Evolutionary conservation across 139 green algal genomes (phyloP).

Genomic region (Coccomyxa sp.): DNA sequence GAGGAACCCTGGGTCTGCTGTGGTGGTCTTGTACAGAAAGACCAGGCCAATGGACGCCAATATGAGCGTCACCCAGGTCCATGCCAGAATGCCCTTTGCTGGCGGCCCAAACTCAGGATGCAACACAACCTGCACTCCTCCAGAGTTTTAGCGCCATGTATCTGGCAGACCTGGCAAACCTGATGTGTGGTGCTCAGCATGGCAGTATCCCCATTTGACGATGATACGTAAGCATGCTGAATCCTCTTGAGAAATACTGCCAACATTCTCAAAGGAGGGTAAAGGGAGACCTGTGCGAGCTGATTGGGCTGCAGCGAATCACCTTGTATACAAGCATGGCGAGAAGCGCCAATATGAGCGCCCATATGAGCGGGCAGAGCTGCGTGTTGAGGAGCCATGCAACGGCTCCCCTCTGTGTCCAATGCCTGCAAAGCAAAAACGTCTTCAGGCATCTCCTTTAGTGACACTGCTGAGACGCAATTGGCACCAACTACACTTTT

Average conservation of each 20-base stretch:
- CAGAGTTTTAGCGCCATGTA: background rate
- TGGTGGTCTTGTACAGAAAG: constrained; percentile 75
- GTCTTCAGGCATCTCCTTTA: background rate
- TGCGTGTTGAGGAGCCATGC: constrained; percentile 57
- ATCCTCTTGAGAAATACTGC: too few relatives aligned
- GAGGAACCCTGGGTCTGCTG: constrained; percentile 74
- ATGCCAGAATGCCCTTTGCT: constrained; percentile 6
- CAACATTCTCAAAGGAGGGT: too few relatives aligned
- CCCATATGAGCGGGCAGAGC: constrained; percentile 80
- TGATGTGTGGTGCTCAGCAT: background rate
- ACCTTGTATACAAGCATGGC: constrained; percentile 59
- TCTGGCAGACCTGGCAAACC: background rate
- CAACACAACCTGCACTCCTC: constrained; percentile 21
- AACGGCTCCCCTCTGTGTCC: constrained; percentile 16
- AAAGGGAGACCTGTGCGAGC: too few relatives aligned
- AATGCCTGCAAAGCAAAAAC: background rate
- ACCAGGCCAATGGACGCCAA: constrained; percentile 46
- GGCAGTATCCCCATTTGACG: background rate
- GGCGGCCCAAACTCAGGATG: constrained; percentile 13
- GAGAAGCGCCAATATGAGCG: constrained; percentile 65
- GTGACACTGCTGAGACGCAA: background rate
- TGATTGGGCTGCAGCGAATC: too few relatives aligned
- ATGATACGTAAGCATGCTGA: too few relatives aligned
- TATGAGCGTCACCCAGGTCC: constrained; percentile 29
- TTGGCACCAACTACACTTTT: background rate